A percentile compares a stretch with the other conserved stretches of the same genome.
Conservation (phyloP, 129 eudicot genomes). For the Lonicera japonica region DNA sequence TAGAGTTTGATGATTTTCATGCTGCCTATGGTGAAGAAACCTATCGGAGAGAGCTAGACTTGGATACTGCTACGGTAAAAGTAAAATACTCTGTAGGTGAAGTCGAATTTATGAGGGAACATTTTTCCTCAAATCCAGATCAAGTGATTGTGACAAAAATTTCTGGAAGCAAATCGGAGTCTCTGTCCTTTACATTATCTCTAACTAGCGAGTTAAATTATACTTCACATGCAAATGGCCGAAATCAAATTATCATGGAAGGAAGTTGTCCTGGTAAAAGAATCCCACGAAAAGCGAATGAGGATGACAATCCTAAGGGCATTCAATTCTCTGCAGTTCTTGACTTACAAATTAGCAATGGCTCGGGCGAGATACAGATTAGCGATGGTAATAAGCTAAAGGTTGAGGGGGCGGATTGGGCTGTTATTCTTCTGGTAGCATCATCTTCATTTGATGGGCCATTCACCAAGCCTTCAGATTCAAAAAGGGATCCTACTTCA, state of each 20-base stretch:
- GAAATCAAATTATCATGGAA: constrained; percentile 73
- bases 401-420: constrained; percentile 57
- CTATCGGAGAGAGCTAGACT: constrained; percentile 67
- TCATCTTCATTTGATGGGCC: constrained; percentile 83
- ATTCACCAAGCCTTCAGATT: constrained; percentile 58
- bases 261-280: constrained; percentile 66
- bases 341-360: constrained; percentile 49
- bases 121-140: constrained; percentile 81
- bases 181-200: constrained; percentile 55
- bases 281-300: constrained; percentile 23
- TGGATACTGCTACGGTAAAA: constrained; percentile 64
- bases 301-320: constrained; percentile 39
- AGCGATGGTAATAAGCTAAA: constrained; percentile 53
- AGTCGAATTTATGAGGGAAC: constrained; percentile 54
- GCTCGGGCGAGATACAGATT: constrained; percentile 25
- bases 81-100: constrained; percentile 57
- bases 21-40: constrained; percentile 38
- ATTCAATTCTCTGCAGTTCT: constrained; percentile 55
- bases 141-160: constrained; percentile 63
- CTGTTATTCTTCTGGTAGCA: constrained; percentile 53
- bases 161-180: constrained; percentile 49
- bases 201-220: constrained; percentile 66
- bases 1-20: constrained; percentile 56
- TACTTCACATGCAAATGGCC: constrained; percentile 35
- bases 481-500: constrained; percentile 51